These are phyloP conservation scores for Guadua angustifolia DNA, from an alignment of 176 grass and related monocot species.

Conservation along the genomic window DNA sequence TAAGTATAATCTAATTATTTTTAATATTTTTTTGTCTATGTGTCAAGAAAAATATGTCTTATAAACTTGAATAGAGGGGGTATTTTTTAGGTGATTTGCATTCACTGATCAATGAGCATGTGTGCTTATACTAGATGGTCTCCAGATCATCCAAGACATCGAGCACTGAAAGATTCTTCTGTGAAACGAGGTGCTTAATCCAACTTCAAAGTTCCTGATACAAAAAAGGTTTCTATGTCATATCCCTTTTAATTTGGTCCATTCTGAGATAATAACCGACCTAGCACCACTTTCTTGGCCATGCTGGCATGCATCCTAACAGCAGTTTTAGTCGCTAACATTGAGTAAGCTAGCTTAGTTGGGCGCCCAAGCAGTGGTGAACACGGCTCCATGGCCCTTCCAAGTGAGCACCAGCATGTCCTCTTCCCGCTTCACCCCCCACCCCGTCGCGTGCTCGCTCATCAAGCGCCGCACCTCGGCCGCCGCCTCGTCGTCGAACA, in stretches of 20 bases:
- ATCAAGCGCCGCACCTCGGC: conserved; percentile 74
- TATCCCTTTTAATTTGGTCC: conserved; percentile 1
- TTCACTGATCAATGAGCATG: neutral
- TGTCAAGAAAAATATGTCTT: too few relatives aligned
- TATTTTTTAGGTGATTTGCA: neutral
- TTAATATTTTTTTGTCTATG: too few relatives aligned
- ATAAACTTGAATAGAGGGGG: too few relatives aligned
- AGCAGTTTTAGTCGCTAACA: conserved; percentile 9
- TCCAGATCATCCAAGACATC: neutral
- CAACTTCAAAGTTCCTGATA: neutral
- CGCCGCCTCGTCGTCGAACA: conserved; percentile 61
- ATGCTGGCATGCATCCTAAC: conserved; percentile 26
- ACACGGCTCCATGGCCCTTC: conserved; percentile 87
- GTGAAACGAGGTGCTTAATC: neutral
- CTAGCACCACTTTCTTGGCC: conserved; percentile 23
- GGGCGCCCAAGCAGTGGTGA: conserved; percentile 69
- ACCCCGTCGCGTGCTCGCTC: conserved; percentile 81
- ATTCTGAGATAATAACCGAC: conserved; percentile 25
- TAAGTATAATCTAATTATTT: too few relatives aligned
- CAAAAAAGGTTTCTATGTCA: conserved; percentile 8
- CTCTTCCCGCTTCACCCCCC: conserved; percentile 86
- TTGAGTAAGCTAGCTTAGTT: neutral
- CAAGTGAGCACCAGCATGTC: conserved; percentile 88
- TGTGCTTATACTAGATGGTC: neutral
- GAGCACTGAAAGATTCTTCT: neutral